phyloP scores from a whole-genome alignment of 441 rosid species.

The Aleurites moluccanus region DNA sequence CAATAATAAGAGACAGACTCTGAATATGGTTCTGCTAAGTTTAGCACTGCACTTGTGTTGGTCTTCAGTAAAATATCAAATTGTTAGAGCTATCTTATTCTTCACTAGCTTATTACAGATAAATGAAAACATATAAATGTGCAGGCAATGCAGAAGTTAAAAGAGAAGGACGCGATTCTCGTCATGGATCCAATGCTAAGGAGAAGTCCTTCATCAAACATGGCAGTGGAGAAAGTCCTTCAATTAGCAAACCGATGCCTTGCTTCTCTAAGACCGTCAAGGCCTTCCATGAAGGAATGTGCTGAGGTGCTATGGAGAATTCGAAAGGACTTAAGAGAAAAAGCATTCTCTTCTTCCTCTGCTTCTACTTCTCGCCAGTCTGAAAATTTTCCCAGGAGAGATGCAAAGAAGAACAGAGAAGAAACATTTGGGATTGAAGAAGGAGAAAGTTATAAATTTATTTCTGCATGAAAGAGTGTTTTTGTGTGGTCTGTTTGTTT shows the following conservation, averaged over 20 bases:
- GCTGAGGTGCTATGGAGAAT: slow-evolving; percentile 73
- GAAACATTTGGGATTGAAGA: slow-evolving; percentile 47
- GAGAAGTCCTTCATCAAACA: slow-evolving; percentile 62
- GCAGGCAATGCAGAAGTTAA: slow-evolving; percentile 76
- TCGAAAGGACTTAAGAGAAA: slow-evolving; percentile 57
- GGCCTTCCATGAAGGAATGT: slow-evolving; percentile 79
- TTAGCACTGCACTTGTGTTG: not conserved
- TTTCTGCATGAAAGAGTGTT: slow-evolving; percentile 43
- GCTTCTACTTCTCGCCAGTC: slow-evolving; percentile 46
- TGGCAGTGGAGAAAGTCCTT: slow-evolving; percentile 57
- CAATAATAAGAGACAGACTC: no score
- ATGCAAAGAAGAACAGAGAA: slow-evolving; percentile 33
- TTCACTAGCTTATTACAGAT: not conserved
- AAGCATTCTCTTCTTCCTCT: slow-evolving; percentile 27
- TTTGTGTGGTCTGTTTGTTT: not conserved
- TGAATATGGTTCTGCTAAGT: no score
- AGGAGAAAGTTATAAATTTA: slow-evolving; percentile 39
- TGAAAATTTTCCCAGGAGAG: slow-evolving; percentile 42
- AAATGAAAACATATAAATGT: slow-evolving; percentile 8
- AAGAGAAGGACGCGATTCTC: slow-evolving; percentile 54
- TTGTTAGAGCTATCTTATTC: not conserved
- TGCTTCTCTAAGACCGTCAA: slow-evolving; percentile 45
- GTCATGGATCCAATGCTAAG: slow-evolving; percentile 72
- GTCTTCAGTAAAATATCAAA: not conserved
- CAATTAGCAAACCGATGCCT: slow-evolving; percentile 68